phyloP scores from a whole-genome alignment of 768 basidiomycete species.

The Russula foetens region DNA sequence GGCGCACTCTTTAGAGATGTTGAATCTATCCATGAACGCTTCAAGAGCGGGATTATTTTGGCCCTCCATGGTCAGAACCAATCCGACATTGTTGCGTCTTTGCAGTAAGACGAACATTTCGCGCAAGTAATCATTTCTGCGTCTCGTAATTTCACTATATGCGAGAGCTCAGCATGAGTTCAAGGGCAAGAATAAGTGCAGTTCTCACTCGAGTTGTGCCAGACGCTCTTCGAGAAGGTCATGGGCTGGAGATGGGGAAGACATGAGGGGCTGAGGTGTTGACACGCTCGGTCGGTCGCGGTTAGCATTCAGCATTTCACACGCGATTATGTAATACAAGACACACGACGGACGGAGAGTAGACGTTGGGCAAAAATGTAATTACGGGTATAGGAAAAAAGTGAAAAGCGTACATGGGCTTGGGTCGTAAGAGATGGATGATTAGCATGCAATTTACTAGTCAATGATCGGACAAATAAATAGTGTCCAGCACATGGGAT shows the following conservation, averaged over 20 bases:
- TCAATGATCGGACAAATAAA: slow-evolving; percentile 14
- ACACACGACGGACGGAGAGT: too few species aligned
- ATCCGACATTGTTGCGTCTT: slow-evolving; percentile 39
- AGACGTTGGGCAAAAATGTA: neutral
- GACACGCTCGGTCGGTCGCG: neutral
- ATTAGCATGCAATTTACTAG: slow-evolving; percentile 19
- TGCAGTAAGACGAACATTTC: slow-evolving; percentile 65
- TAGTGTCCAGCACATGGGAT: slow-evolving; percentile 19
- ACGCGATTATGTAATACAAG: slow-evolving; percentile 7
- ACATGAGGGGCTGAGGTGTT: neutral
- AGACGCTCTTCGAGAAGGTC: slow-evolving; percentile 10
- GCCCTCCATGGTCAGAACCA: slow-evolving; percentile 34
- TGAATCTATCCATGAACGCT: slow-evolving; percentile 48
- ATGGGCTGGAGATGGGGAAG: neutral
- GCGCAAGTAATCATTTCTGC: slow-evolving; percentile 61
- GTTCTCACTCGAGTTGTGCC: slow-evolving; percentile 17
- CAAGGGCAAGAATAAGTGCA: neutral
- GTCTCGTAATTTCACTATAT: slow-evolving; percentile 49
- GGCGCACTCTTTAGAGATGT: slow-evolving; percentile 44
- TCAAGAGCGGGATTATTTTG: slow-evolving; percentile 34
- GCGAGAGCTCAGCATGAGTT: neutral
- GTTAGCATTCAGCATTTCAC: neutral
- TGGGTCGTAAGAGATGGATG: slow-evolving; percentile 10
- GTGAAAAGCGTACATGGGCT: slow-evolving; percentile 12
- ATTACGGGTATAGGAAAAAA: slow-evolving; percentile 16